Conservation (phyloP, 768 basidiomycete genomes). For the Lyophyllum decastes region DNA sequence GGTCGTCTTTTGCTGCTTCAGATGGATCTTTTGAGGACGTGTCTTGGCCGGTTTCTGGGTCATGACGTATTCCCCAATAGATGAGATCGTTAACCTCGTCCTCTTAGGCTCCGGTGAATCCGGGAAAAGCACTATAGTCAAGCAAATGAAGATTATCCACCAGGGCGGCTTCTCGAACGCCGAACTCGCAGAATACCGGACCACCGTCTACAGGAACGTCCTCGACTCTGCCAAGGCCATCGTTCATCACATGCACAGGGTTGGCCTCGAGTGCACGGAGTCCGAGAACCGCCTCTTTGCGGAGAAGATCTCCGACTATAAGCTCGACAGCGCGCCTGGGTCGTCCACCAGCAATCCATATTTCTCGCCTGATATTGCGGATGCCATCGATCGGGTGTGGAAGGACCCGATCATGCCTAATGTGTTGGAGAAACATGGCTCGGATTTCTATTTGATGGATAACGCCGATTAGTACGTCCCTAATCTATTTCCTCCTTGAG, state of each 20-base stretch:
- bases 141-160: conserved; percentile 95
- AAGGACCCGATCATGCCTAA: conserved; percentile 64
- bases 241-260: conserved; percentile 75
- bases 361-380: conserved; percentile 66
- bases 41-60: neutral
- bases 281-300: conserved; percentile 58
- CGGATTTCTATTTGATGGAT: conserved; percentile 96
- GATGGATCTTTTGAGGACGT: too few relatives aligned
- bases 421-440: conserved; percentile 59
- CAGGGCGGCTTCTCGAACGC: conserved; percentile 76
- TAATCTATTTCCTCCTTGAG: neutral
- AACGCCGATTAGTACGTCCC: conserved; percentile 84
- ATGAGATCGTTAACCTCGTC: conserved; percentile 21
- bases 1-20: too few relatives aligned
- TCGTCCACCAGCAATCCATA: conserved; percentile 22
- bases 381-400: conserved; percentile 69
- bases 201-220: conserved; percentile 75
- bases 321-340: conserved; percentile 38
- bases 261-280: conserved; percentile 68
- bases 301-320: conserved; percentile 64
- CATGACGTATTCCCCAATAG: too few relatives aligned
- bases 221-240: conserved; percentile 83
- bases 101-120: conserved; percentile 94
- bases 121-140: conserved; percentile 93
- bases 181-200: conserved; percentile 71